These are phyloP conservation scores for Pichia sp. DNA, from an alignment of 1,139 yeast species.

Conservation along the genomic window DNA sequence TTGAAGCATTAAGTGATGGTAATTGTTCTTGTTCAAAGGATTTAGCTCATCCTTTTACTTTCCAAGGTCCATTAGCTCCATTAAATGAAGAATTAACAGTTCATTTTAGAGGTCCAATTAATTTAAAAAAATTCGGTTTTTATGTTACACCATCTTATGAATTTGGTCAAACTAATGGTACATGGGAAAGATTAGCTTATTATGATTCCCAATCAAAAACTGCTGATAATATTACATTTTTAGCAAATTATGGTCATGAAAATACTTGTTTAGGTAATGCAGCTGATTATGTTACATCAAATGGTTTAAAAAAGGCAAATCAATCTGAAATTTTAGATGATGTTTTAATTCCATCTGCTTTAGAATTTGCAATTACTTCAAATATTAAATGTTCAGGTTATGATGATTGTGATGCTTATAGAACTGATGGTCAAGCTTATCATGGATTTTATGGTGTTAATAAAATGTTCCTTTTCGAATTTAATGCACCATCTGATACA, in stretches of 20 bases:
- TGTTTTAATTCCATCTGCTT: constrained; percentile 45
- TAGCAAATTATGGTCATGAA: constrained; percentile 45
- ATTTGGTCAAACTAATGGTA: constrained; percentile 29
- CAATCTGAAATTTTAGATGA: constrained; percentile 46
- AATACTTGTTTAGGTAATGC: constrained; percentile 63
- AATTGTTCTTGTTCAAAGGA: constrained; percentile 49
- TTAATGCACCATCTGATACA: constrained; percentile 46
- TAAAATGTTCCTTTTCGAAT: constrained; percentile 69
- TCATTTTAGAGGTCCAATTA: constrained; percentile 74
- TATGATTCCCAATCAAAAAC: constrained; percentile 37
- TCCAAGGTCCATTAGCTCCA: constrained; percentile 63
- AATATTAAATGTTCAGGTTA: constrained; percentile 46
- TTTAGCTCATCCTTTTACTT: constrained; percentile 34
- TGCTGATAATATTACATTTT: constrained; percentile 56
- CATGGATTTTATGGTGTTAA: constrained; percentile 63
- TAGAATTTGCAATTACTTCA: constrained; percentile 58
- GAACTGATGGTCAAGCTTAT: constrained; percentile 66
- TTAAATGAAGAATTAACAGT: constrained; percentile 66
- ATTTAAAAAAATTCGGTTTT: constrained; percentile 57
- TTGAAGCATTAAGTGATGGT: constrained; percentile 43
- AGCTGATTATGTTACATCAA: constrained; percentile 43
- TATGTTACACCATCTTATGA: constrained; percentile 39
- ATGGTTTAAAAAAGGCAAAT: constrained; percentile 39
- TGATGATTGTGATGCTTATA: constrained; percentile 63
- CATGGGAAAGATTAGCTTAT: constrained; percentile 43